Base-by-base conservation (phyloP, 1,284 basidiomycete genomes). In the Polyporus tsugae region DNA sequence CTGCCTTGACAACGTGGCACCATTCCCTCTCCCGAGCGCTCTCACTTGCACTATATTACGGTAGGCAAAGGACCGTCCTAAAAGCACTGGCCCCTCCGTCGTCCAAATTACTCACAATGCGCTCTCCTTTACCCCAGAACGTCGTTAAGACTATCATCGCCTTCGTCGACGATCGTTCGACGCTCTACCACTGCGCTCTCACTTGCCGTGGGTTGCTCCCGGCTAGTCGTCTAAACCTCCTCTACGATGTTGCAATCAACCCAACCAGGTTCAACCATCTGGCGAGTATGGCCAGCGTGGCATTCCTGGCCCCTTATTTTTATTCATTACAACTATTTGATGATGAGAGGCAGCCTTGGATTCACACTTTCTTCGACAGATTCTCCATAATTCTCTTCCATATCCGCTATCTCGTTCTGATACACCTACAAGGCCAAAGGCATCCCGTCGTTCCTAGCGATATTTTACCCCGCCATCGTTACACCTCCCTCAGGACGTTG, bases 211-310 rank as follows among this genome's bases (percentile, higher is more conserved):
- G 62, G 17, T 69, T 70, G 65, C 67, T 69, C 22, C 61, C 65
- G 13, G 58, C 69, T n/a, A 70, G 67, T 44, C 71, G 71, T 35
- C 68, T 59, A n/a, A 60, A 70, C 36, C 69, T 73, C 36, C 69
- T 73, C 62, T 66, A 68, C 53, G 60, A 60, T 22, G 11, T 69
- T 29, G 58, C 57, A 0, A 67, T 72, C 38, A 60, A 11, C 6
- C 72, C 67, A 9, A 10, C 64, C n/a, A 64, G 44, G n/a, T 73
- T 67, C 66, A 70, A 69, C 7, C n/a, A 57, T n/a, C 33, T 73
- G 35, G 64, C 70, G 41, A 60, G 58, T 58, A 58, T 58, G 55
- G 55, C 9, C 19, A 58, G 55, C 35, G 35, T 58, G n/a, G 35
- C 29, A 38, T 41, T 60, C 65, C 0, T 63, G 64, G 44, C 25